Conservation (phyloP, 2,329 filamentous ascomycete genomes). For the Aspergillus flavus region DNA sequence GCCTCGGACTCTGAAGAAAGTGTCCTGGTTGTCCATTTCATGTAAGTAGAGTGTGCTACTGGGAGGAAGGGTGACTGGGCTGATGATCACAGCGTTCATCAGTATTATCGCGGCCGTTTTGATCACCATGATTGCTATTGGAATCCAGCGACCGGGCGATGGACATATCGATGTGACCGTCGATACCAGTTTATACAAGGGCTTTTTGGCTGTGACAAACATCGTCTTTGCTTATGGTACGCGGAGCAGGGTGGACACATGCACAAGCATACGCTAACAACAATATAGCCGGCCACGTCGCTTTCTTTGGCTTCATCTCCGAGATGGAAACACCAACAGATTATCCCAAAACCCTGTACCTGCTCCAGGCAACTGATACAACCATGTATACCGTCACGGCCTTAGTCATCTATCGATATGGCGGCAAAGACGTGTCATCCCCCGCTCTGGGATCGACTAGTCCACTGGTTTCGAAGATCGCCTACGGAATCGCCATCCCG, state of each 20-base stretch:
- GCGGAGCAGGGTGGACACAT: slow-evolving; percentile 30
- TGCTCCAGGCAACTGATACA: slow-evolving; percentile 60
- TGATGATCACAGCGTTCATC: slow-evolving; percentile 49
- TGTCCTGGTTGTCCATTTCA: slow-evolving; percentile 60
- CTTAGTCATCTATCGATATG: slow-evolving; percentile 66
- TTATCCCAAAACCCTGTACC: slow-evolving; percentile 61
- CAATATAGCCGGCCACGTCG: slow-evolving; percentile 15
- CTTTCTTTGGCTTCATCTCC: slow-evolving; percentile 59
- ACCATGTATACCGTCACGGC: slow-evolving; percentile 66
- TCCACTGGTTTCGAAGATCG: slow-evolving; percentile 58
- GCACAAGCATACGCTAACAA: slow-evolving; percentile 55
- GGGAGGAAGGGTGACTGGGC: neutral
- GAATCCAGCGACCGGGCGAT: slow-evolving; percentile 47
- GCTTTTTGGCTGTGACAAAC: slow-evolving; percentile 62
- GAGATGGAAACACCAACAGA: slow-evolving; percentile 62
- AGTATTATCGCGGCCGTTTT: slow-evolving; percentile 64
- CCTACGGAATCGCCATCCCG: slow-evolving; percentile 68
- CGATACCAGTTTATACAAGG: slow-evolving; percentile 50
- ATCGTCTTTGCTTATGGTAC: slow-evolving; percentile 68
- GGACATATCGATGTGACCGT: slow-evolving; percentile 32
- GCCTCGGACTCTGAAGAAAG: slow-evolving; percentile 61
- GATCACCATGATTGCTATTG: slow-evolving; percentile 66
- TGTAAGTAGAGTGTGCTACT: slow-evolving; percentile 29
- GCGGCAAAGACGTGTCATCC: slow-evolving; percentile 59
- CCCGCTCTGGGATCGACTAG: slow-evolving; percentile 66